A percentile compares a stretch with the other conserved stretches of the same genome.
Evolutionary conservation across 164 flowering plant genomes (phyloP).

Genomic region (Berberis thunbergii): DNA sequence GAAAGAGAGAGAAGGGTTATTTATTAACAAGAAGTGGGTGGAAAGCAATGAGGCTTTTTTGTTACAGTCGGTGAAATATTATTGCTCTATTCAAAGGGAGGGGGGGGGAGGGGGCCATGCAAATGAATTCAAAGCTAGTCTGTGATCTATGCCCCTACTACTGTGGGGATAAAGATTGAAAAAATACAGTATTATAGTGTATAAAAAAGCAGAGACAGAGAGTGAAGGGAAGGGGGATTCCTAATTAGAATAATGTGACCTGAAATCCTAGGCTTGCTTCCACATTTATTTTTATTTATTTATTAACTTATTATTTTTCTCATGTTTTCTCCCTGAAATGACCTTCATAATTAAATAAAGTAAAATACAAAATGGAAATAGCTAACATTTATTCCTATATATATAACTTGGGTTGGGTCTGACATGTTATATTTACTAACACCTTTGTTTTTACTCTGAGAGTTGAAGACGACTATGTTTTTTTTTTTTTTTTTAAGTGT

Average conservation of each 20-base stretch:
- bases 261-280: slow-evolving; percentile 1
- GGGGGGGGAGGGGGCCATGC: slow-evolving; percentile 5
- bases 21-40: slow-evolving; percentile 7
- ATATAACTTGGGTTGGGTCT: background rate
- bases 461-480: too few species aligned
- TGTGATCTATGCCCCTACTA: slow-evolving; percentile 13
- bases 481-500: too few species aligned
- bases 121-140: slow-evolving; percentile 14
- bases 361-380: too few species aligned
- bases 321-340: background rate
- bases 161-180: background rate
- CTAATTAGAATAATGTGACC: background rate
- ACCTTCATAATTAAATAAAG: background rate
- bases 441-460: background rate
- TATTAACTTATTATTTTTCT: background rate
- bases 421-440: too few species aligned
- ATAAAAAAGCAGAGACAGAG: background rate
- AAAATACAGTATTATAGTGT: background rate
- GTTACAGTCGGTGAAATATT: slow-evolving; percentile 8
- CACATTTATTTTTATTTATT: background rate
- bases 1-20: background rate
- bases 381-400: background rate
- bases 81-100: slow-evolving; percentile 1
- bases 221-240: background rate
- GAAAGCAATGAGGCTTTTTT: slow-evolving; percentile 10